These are phyloP conservation scores for Grosmannia penicillata DNA, from an alignment of 2,329 filamentous ascomycete genomes.

Conservation along the genomic window DNA sequence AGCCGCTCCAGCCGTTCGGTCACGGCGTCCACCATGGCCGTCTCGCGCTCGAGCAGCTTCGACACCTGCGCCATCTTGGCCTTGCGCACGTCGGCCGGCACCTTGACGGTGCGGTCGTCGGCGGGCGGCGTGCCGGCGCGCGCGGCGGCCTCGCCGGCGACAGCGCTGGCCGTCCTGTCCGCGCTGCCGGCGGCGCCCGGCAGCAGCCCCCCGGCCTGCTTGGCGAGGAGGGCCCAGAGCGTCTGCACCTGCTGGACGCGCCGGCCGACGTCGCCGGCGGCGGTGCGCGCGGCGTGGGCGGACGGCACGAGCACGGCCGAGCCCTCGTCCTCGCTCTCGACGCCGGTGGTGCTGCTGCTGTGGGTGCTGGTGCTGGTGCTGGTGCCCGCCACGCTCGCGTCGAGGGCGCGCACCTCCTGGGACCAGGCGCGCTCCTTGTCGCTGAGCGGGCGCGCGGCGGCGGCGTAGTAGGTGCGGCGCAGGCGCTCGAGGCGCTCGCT, in stretches of 20 bases:
- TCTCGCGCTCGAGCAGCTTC: constrained; percentile 48
- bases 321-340: not conserved
- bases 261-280: constrained; percentile 30
- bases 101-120: constrained; percentile 21
- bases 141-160: constrained; percentile 3
- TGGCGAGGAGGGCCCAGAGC: constrained; percentile 35
- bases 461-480: constrained; percentile 32
- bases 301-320: not conserved
- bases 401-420: constrained; percentile 24
- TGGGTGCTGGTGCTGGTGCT: constrained; percentile 9
- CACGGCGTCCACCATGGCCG: constrained; percentile 52
- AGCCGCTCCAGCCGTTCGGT: constrained; percentile 47
- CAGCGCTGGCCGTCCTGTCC: constrained; percentile 15
- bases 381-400: constrained; percentile 21
- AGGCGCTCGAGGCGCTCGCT: constrained; percentile 45
- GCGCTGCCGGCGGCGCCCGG: constrained; percentile 13
- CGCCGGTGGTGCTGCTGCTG: constrained; percentile 9
- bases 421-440: constrained; percentile 44
- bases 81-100: constrained; percentile 45
- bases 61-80: constrained; percentile 51
- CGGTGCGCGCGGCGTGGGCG: not conserved
- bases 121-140: constrained; percentile 6
- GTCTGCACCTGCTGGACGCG: constrained; percentile 42
- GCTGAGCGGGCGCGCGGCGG: constrained; percentile 36
- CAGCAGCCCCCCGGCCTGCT: constrained; percentile 33